Base-by-base conservation (phyloP, 1,284 basidiomycete species). In the Boletus semigastroideus region DNA sequence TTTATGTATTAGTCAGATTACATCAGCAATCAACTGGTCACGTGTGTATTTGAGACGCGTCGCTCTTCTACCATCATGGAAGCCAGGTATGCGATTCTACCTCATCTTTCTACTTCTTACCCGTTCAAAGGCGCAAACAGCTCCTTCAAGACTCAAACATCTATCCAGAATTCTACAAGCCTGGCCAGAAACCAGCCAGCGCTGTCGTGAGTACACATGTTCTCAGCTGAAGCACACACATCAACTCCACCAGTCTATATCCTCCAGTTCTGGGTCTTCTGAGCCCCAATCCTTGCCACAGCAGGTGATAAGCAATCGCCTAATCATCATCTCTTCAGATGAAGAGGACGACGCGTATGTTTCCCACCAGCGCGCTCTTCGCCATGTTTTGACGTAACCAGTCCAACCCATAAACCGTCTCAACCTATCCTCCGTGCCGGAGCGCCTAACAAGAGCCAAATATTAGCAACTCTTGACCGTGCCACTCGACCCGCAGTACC, bases 121-220 rank as follows among this genome's bases (percentile, higher is more conserved):
- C 4, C 1, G 34, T 25, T 7, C 10, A 16, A 38, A 68, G 66
- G 52, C 66, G 66, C 12, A 55, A 59, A 38, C 62, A 64, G 28
- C 45, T 68, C 20, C 58, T 66, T 44, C 31, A 53, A 45, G 58
- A 68, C 25, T 47, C 65, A n/a, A 54, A 36, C 6, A 11, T 66
- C 27, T 71, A 68, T 43, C 69, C 69, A 31, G 52, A 70, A 36
- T 70, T 72, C 48, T 55, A 56, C 42, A 64, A 58, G 39, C 60
- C 64, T 7, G 60, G 56, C 5, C 54, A 52, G 42, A 68, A 49
- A 37, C 38, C 54, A 4, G 19, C 34, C 17, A 56, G 54, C 19
- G 44, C 53, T 12, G 52, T 69, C 14, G 66, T 71, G 46, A 54
- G 65, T 59, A 25, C 14, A 17, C 34, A 14, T 20, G 13, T 2